These are phyloP conservation scores for Cutaneotrichosporon cavernicola DNA, from an alignment of 1,284 basidiomycete species.

Conservation along the genomic window DNA sequence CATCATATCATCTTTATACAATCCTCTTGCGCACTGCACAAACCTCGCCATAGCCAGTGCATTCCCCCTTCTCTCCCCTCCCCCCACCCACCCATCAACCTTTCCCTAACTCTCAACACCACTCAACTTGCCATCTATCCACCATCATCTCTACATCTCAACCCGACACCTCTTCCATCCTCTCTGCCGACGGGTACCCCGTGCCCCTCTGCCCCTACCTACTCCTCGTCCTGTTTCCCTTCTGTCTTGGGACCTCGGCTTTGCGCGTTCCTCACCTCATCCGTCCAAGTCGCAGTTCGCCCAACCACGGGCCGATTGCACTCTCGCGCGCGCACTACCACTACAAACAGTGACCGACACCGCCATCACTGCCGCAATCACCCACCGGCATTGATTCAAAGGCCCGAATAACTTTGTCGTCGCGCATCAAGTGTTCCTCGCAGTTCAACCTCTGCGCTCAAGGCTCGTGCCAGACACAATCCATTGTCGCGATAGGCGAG, in stretches of 20 bases:
- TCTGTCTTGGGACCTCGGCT: neutral
- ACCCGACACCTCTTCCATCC: neutral
- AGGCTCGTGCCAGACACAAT: neutral
- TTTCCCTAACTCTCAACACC: neutral
- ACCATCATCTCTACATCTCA: neutral
- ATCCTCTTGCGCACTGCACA: neutral
- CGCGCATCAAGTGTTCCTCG: neutral
- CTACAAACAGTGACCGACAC: neutral
- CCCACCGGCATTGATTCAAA: neutral
- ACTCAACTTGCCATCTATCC: neutral
- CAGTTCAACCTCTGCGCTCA: neutral
- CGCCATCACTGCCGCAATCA: neutral
- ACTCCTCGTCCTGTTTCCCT: neutral
- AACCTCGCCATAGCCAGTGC: neutral
- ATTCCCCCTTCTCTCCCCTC: neutral
- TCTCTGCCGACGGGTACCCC: neutral
- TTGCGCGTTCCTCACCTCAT: neutral
- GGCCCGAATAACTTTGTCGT: neutral
- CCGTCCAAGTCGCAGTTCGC: neutral
- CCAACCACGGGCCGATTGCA: neutral
- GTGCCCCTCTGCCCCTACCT: neutral
- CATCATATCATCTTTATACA: neutral
- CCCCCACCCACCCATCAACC: neutral
- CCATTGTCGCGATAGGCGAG: conserved; percentile 1
- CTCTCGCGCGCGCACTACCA: neutral